Evolutionary conservation across 2,329 filamentous ascomycete species (phyloP).

Genomic region (Capronia americana): DNA sequence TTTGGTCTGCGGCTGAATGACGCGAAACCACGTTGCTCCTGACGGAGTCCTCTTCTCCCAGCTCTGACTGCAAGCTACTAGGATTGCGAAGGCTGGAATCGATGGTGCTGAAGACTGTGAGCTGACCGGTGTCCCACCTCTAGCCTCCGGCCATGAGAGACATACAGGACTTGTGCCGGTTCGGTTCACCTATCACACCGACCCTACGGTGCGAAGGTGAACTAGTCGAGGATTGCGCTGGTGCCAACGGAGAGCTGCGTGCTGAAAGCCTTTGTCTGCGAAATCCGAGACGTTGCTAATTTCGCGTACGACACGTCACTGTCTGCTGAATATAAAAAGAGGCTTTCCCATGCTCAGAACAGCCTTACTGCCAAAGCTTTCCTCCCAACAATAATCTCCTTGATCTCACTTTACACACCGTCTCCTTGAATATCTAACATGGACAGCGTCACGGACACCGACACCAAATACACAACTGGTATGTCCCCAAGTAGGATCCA

Average conservation of each 20-base stretch:
- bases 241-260: not conserved
- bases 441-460: not conserved
- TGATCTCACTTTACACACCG: not conserved
- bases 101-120: not conserved
- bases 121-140: not conserved
- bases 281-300: not conserved
- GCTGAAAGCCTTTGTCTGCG: not conserved
- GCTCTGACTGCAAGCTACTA: not conserved
- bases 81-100: not conserved
- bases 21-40: too few relatives aligned
- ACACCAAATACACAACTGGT: constrained; percentile 5
- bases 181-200: not conserved
- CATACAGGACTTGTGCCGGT: not conserved
- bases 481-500: not conserved
- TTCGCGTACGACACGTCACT: not conserved
- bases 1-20: too few relatives aligned
- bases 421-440: not conserved
- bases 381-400: not conserved
- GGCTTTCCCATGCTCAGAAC: too few relatives aligned
- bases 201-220: not conserved
- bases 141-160: not conserved
- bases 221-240: not conserved
- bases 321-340: not conserved
- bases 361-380: not conserved
- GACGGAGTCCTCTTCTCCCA: not conserved